A percentile compares a stretch with the other conserved stretches of the same genome.
phyloP scores from a whole-genome alignment of 106 monocot species.

The Apostasia shenzhenica region DNA sequence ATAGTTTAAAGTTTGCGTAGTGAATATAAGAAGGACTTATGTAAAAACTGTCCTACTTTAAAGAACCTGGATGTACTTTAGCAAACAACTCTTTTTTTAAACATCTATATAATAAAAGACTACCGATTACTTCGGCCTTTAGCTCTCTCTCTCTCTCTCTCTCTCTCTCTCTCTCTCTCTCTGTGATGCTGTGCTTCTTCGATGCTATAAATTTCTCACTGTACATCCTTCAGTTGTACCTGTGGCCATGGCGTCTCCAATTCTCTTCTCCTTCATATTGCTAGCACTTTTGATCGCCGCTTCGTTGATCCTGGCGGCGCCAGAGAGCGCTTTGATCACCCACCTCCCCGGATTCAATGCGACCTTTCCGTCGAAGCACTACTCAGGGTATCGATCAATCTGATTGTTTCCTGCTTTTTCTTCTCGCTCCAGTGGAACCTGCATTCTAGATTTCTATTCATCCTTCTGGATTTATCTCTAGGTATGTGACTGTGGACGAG shows the following conservation, averaged over 20 bases:
- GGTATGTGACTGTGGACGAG: slow-evolving; percentile 73
- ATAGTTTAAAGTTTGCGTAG: too few species aligned
- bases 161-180: neutral
- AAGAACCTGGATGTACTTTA: too few species aligned
- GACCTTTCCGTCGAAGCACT: slow-evolving; percentile 77
- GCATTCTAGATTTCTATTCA: neutral
- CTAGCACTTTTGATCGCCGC: slow-evolving; percentile 5
- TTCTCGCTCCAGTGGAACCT: neutral
- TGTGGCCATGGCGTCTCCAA: neutral
- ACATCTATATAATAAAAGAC: too few species aligned
- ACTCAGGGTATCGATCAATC: slow-evolving; percentile 42
- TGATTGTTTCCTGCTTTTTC: neutral
- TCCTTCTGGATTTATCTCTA: slow-evolving; percentile 11
- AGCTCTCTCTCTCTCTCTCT: neutral
- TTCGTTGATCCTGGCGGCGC: slow-evolving; percentile 24
- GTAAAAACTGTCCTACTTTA: too few species aligned
- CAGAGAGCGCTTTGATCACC: slow-evolving; percentile 43
- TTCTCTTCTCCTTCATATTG: slow-evolving; percentile 1
- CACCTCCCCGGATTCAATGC: slow-evolving; percentile 66
- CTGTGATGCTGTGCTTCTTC: neutral
- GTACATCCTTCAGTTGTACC: neutral
- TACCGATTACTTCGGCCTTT: neutral
- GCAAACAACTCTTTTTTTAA: too few species aligned
- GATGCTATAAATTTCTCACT: neutral
- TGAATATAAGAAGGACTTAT: too few species aligned